Base-by-base conservation (phyloP, 805 yeast species). In the Zygosaccharomyces bailii region DNA sequence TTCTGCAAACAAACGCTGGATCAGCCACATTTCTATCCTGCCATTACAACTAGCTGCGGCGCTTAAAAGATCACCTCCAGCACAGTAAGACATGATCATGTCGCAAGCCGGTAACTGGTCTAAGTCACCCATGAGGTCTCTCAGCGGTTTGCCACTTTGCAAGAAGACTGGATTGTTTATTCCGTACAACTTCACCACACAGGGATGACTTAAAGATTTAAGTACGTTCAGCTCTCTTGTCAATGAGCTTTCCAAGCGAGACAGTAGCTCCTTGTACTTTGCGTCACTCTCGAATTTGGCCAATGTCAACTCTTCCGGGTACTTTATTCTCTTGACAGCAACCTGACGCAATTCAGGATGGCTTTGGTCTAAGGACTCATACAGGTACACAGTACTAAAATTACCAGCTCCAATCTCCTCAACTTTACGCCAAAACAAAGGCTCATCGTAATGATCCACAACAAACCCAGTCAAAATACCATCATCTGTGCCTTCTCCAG, bases 11-110 rank as follows among this genome's bases (percentile, higher is more conserved):
- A 89, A 68, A 20, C 86, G 71, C 45, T 79, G 71, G 2, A 85
- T 68, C 6, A 84, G 67, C 34, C 63, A 56, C 54, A 82, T 70
- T 16, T 71, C 59, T 43, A 87, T 46, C 35, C 66, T 53, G 7
- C 68, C 55, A n/a, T 75, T 64, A 21, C 53, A 41, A 17, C 46
- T 31, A 7, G 78, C 64, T 0, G 83, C 75, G 47, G 86, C 75
- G 27, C 81, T 80, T 55, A 85, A 82, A 32, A 93, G 63, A 56
- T 89, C 96, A 3, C 98, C 97, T 4, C 98, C 98, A 4, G 70
- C 62, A 54, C 88, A 85, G 61, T 76, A 87, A 1, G 90, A 86
- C 56, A 90, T 70, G 32, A 84, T 83, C 63, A 90, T 74, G 45
- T 66, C 56, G 48, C 64, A 66, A 9, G 41, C 46, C 31, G 52